Evolutionary conservation across 805 yeast species (phyloP).

Genomic region (Candida oleophila): DNA sequence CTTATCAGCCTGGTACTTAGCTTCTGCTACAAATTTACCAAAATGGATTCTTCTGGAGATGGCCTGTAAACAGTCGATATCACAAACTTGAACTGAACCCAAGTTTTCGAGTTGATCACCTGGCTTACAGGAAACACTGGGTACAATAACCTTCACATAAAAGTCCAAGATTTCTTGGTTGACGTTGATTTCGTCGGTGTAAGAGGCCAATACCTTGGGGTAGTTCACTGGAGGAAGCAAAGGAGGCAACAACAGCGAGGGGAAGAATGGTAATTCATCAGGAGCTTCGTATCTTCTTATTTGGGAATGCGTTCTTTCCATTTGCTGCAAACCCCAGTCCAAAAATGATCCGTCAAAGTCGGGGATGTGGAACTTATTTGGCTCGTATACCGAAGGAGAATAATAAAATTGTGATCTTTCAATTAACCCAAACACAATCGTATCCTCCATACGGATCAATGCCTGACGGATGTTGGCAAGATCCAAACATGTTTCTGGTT

Average conservation of each 20-base stretch:
- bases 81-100: constrained; percentile 84
- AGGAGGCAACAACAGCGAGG: constrained; percentile 62
- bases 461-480: constrained; percentile 80
- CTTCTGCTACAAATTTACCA: constrained; percentile 97
- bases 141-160: constrained; percentile 75
- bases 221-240: constrained; percentile 76
- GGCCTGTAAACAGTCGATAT: constrained; percentile 84
- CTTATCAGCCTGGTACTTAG: constrained; percentile 73
- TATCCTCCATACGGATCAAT: constrained; percentile 91
- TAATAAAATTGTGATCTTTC: constrained; percentile 87
- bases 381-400: constrained; percentile 71
- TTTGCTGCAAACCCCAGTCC: constrained; percentile 79
- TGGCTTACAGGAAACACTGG: constrained; percentile 59
- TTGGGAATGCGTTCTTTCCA: constrained; percentile 66
- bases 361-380: constrained; percentile 57
- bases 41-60: constrained; percentile 91
- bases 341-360: constrained; percentile 76
- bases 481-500: constrained; percentile 79
- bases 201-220: constrained; percentile 75
- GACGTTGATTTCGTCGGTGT: constrained; percentile 72
- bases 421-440: constrained; percentile 87
- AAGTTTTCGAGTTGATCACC: constrained; percentile 83
- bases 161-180: constrained; percentile 65
- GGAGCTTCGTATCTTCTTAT: constrained; percentile 91
- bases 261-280: constrained; percentile 89